Conservation (phyloP, 1,139 yeast genomes). For the Suhomyces kunorum region DNA sequence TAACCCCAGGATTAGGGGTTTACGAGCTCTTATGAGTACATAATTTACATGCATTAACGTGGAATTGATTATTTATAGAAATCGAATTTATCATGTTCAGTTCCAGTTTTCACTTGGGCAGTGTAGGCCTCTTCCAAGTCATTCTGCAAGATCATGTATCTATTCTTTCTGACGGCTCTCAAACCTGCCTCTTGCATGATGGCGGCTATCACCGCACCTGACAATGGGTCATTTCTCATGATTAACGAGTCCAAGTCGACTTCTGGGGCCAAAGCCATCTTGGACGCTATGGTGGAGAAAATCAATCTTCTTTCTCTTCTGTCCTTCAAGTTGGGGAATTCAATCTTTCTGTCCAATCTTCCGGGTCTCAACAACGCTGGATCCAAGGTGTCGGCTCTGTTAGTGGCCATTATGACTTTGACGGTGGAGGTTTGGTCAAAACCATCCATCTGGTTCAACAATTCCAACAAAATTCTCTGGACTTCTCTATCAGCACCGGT, state of each 20-base stretch:
- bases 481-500: constrained; percentile 99
- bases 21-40: constrained; percentile 37
- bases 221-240: constrained; percentile 91
- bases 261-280: constrained; percentile 98
- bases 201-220: constrained; percentile 98
- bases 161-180: constrained; percentile 95
- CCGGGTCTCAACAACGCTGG: constrained; percentile 98
- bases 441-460: constrained; percentile 98
- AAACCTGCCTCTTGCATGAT: constrained; percentile 99
- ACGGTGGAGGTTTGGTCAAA: constrained; percentile 95
- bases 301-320: constrained; percentile 97
- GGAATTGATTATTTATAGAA: constrained; percentile 68
- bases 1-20: constrained; percentile 62
- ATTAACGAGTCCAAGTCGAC: constrained; percentile 93
- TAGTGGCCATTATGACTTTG: constrained; percentile 98
- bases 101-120: constrained; percentile 91
- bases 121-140: constrained; percentile 98
- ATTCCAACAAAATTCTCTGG: constrained; percentile 93
- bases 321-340: constrained; percentile 92
- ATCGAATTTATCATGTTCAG: constrained; percentile 95
- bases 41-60: constrained; percentile 2
- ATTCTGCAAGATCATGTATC: constrained; percentile 92
- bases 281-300: constrained; percentile 93
- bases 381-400: constrained; percentile 96
- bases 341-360: constrained; percentile 96